Evolutionary conservation across 768 basidiomycete genomes (phyloP).

Genomic region (Strobilomyces confusus): DNA sequence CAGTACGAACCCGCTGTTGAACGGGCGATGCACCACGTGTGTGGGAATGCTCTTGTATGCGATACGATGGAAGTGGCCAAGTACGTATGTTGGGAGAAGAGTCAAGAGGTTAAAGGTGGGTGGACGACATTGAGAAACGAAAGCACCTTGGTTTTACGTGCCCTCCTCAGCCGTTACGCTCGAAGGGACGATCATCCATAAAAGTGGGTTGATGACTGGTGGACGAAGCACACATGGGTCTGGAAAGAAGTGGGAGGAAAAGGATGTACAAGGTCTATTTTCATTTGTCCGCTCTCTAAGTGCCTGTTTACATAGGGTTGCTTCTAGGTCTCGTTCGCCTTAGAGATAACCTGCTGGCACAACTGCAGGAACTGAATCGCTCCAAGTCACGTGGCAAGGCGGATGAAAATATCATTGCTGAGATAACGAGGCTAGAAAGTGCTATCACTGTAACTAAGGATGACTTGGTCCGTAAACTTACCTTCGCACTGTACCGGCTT

Average conservation of each 20-base stretch:
- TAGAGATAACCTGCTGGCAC: constrained; percentile 65
- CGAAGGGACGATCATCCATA: constrained; percentile 96
- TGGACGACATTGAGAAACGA: constrained; percentile 41
- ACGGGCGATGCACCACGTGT: constrained; percentile 94
- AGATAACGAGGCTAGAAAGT: constrained; percentile 77
- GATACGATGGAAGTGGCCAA: constrained; percentile 93
- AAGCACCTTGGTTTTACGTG: background rate
- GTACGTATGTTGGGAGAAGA: constrained; percentile 89
- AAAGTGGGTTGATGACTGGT: constrained; percentile 96
- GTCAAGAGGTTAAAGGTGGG: constrained; percentile 94
- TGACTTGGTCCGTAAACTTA: constrained; percentile 59
- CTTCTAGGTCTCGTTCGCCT: constrained; percentile 48
- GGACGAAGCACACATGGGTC: constrained; percentile 73
- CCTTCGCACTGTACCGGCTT: background rate
- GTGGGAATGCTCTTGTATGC: constrained; percentile 92
- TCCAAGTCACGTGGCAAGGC: constrained; percentile 79
- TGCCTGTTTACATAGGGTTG: background rate
- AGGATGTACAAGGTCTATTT: constrained; percentile 77
- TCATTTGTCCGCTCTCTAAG: constrained; percentile 20
- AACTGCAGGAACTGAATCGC: constrained; percentile 81
- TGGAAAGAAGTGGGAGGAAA: constrained; percentile 93
- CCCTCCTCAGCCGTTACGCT: constrained; percentile 77
- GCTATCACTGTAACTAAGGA: constrained; percentile 72
- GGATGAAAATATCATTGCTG: constrained; percentile 74
- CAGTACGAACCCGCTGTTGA: constrained; percentile 81